These are phyloP conservation scores for Capsicum chinense DNA, from an alignment of 257 asterid species.

Conservation along the genomic window DNA sequence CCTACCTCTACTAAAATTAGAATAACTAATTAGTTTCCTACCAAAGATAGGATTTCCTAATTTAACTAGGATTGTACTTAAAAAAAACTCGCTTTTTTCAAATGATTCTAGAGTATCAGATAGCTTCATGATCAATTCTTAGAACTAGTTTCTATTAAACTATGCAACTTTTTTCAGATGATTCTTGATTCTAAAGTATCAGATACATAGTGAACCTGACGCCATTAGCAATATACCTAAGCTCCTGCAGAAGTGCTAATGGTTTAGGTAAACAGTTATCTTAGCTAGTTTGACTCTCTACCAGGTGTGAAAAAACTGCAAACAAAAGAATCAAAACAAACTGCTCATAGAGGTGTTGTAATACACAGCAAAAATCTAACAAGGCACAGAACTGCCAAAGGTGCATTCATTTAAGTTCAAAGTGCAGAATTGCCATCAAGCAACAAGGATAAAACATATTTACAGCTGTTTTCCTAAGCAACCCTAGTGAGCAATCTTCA, in stretches of 20 bases:
- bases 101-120: neutral
- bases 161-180: neutral
- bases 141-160: no score
- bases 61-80: no score
- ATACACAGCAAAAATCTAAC: neutral
- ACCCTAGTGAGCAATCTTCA: neutral
- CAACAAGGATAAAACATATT: neutral
- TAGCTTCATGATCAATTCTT: neutral
- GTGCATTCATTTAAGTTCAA: neutral
- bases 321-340: neutral
- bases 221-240: neutral
- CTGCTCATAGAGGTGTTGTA: neutral
- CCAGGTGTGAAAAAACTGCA: neutral
- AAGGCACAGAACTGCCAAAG: neutral
- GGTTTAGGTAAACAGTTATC: neutral
- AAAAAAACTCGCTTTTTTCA: no score
- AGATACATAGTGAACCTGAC: neutral
- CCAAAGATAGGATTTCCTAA: no score
- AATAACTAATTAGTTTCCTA: no score
- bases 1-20: no score
- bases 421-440: neutral
- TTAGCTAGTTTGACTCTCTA: no score
- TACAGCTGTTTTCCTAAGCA: neutral
- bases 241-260: neutral
- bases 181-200: neutral